A percentile compares a stretch with the other conserved stretches of the same genome.
Evolutionary conservation across 2,329 filamentous ascomycete genomes (phyloP).

Genomic region (Sporothrix brasiliensis): DNA sequence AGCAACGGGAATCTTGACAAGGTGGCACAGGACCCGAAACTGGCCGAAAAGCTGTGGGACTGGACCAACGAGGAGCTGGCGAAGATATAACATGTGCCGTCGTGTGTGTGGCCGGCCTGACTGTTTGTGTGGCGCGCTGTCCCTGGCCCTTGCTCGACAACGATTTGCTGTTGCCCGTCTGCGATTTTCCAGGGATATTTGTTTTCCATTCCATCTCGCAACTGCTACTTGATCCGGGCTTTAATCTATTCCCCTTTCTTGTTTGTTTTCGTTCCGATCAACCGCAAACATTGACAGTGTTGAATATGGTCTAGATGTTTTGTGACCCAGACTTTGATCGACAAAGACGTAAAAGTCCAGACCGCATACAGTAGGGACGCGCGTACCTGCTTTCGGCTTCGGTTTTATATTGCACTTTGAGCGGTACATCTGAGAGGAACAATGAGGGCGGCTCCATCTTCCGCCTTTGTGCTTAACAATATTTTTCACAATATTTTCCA

Average conservation of each 20-base stretch:
- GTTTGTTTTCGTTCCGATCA: background rate
- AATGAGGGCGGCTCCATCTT: background rate
- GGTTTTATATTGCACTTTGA: background rate
- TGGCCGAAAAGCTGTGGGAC: conserved; percentile 44
- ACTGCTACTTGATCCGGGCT: background rate
- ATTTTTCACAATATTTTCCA: conserved; percentile 2
- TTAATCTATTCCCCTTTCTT: background rate
- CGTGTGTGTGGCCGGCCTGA: background rate
- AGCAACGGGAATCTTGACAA: conserved; percentile 38
- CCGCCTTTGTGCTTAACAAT: conserved; percentile 5
- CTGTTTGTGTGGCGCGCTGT: background rate
- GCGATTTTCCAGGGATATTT: background rate
- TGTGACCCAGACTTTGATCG: background rate
- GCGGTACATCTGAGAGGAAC: background rate
- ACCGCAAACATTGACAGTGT: background rate
- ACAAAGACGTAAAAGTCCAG: background rate
- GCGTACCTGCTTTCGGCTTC: conserved; percentile 21
- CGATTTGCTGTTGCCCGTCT: background rate
- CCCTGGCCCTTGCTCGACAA: background rate
- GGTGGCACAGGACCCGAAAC: conserved; percentile 39
- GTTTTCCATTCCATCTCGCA: background rate
- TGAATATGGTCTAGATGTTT: background rate
- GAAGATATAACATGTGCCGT: conserved; percentile 21
- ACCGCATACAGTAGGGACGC: conserved; percentile 8
- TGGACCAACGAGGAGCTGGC: conserved; percentile 44